Evolutionary conservation across 2,329 filamentous ascomycete genomes (phyloP).

Genomic region (Arachnomyces sp.): DNA sequence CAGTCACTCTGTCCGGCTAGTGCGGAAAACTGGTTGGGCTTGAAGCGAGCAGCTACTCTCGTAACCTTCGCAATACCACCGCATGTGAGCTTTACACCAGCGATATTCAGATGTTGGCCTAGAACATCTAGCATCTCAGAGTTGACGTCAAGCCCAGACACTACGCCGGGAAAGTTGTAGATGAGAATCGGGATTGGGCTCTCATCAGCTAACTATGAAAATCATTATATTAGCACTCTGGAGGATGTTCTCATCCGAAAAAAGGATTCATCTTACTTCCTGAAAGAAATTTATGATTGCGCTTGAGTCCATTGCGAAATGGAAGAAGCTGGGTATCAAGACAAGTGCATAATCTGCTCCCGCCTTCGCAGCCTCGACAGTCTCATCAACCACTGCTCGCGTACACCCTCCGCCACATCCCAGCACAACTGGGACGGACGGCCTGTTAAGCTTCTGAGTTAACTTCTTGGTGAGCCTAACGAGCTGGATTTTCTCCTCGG

Average conservation of each 20-base stretch:
- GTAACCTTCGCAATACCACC: slow-evolving; percentile 36
- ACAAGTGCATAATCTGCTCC: slow-evolving; percentile 68
- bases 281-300: slow-evolving; percentile 57
- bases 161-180: slow-evolving; percentile 42
- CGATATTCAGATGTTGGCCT: slow-evolving; percentile 28
- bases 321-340: slow-evolving; percentile 66
- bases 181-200: slow-evolving; percentile 43
- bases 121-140: slow-evolving; percentile 29
- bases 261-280: slow-evolving; percentile 23
- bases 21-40: slow-evolving; percentile 30
- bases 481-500: slow-evolving; percentile 33
- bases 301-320: slow-evolving; percentile 54
- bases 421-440: slow-evolving; percentile 33
- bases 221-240: too few relatives aligned
- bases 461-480: slow-evolving; percentile 32
- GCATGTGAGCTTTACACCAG: slow-evolving; percentile 32
- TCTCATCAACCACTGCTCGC: slow-evolving; percentile 47
- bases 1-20: slow-evolving; percentile 39
- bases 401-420: slow-evolving; percentile 36
- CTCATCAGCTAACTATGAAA: slow-evolving; percentile 44
- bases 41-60: slow-evolving; percentile 30
- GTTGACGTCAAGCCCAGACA: slow-evolving; percentile 38
- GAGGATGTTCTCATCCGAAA: too few relatives aligned
- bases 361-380: slow-evolving; percentile 55
- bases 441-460: slow-evolving; percentile 25